A percentile compares a stretch with the other conserved stretches of the same genome.
These are phyloP conservation scores for Hordeum pubiflorum DNA, from an alignment of 202 grass and related monocot genomes.

Conservation along the genomic window DNA sequence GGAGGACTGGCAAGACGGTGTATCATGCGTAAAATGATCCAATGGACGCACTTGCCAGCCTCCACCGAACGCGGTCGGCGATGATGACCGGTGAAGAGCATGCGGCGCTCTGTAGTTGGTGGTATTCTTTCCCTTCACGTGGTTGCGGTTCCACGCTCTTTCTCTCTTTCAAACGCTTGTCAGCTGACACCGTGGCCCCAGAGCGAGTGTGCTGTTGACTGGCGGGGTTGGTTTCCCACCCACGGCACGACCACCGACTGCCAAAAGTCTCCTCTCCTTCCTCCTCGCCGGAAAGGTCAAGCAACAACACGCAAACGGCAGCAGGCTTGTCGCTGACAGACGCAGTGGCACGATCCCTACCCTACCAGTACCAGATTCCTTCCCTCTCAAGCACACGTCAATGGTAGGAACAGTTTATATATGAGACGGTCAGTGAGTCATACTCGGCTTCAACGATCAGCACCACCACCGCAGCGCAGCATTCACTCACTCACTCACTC, in stretches of 20 bases:
- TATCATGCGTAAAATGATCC: neutral
- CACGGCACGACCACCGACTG: neutral
- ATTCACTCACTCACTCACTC: neutral
- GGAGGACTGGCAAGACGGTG: neutral
- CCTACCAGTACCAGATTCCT: neutral
- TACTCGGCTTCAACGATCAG: neutral
- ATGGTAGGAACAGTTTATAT: neutral
- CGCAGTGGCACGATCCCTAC: neutral
- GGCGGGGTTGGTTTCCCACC: neutral
- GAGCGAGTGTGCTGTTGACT: neutral
- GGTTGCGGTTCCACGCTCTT: neutral
- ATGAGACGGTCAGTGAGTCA: neutral
- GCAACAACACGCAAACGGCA: neutral
- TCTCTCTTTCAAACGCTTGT: neutral
- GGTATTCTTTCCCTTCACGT: neutral
- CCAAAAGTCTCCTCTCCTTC: neutral
- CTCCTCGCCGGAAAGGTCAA: neutral
- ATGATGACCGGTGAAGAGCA: neutral
- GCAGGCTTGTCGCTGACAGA: neutral
- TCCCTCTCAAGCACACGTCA: neutral
- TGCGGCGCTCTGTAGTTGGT: neutral
- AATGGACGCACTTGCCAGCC: neutral
- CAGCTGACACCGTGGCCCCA: no score
- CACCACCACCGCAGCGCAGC: neutral
- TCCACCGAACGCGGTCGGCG: neutral